phyloP scores from a whole-genome alignment of 108 stramenopile species.

The Conticribra weissflogii region DNA sequence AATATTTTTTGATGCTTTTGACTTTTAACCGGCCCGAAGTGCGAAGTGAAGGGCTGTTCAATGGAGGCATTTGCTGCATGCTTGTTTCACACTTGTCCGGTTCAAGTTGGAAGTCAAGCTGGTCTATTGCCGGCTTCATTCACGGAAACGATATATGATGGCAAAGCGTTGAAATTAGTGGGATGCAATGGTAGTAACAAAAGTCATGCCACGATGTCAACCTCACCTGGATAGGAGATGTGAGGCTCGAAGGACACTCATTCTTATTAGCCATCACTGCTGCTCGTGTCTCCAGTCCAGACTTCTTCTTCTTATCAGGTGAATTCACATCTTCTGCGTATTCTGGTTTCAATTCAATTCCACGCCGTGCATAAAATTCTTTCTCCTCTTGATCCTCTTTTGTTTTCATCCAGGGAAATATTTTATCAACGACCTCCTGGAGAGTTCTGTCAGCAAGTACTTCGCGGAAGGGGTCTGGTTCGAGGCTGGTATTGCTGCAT shows the following conservation, averaged over 20 bases:
- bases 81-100: constrained; percentile 6
- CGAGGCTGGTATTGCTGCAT: constrained; percentile 36
- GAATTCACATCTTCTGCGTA: constrained; percentile 25
- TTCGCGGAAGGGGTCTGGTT: constrained; percentile 47
- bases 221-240: not conserved
- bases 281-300: no score
- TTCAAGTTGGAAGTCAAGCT: constrained; percentile 31
- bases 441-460: constrained; percentile 57
- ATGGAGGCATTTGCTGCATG: constrained; percentile 21
- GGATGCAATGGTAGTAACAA: no score
- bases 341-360: constrained; percentile 49
- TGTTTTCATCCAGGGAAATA: constrained; percentile 48
- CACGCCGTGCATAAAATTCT: constrained; percentile 47
- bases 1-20: constrained; percentile 46
- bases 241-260: no score
- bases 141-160: no score
- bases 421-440: constrained; percentile 62
- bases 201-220: no score
- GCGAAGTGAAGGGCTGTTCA: constrained; percentile 25
- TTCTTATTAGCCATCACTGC: no score
- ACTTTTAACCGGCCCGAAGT: constrained; percentile 48
- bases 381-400: constrained; percentile 49
- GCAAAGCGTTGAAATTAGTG: no score
- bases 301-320: no score
- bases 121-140: constrained; percentile 20